These are phyloP conservation scores for Chlorella variabilis DNA, from an alignment of 163 green algal genomes.

Conservation along the genomic window DNA sequence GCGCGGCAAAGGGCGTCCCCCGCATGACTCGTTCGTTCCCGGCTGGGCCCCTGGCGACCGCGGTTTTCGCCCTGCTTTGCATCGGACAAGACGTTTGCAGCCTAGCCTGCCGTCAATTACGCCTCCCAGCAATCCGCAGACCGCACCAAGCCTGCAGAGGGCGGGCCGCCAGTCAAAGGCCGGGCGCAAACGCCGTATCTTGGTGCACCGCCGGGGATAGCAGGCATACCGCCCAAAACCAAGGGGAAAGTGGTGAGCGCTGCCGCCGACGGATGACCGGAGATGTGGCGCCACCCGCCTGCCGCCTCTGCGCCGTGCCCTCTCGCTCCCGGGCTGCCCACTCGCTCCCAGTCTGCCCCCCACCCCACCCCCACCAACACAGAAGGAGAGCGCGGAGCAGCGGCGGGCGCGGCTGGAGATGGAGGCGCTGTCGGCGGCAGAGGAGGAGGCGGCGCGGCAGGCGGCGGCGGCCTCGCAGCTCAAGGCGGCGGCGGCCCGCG, in stretches of 20 bases:
- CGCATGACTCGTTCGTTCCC: too few relatives aligned
- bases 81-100: too few relatives aligned
- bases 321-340: not conserved
- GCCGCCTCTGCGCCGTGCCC: not conserved
- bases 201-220: too few relatives aligned
- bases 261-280: not conserved
- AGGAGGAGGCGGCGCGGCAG: slow-evolving; percentile 11
- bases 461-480: not conserved
- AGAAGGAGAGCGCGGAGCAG: slow-evolving; percentile 19
- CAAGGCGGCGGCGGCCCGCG: not conserved
- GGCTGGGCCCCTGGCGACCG: too few relatives aligned
- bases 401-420: slow-evolving; percentile 7
- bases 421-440: slow-evolving; percentile 20
- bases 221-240: slow-evolving; percentile 12
- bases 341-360: not conserved
- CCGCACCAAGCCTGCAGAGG: too few relatives aligned
- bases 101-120: too few relatives aligned
- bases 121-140: too few relatives aligned
- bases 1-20: not conserved
- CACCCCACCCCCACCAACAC: not conserved
- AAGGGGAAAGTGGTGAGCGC: not conserved
- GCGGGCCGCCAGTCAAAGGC: too few relatives aligned
- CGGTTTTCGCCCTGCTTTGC: too few relatives aligned
- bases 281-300: too few relatives aligned
- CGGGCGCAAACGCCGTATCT: too few relatives aligned